Evolutionary conservation across 768 basidiomycete genomes (phyloP), one percentile per base, ranked within the genome.

Genomic region (Daedalea quercina): DNA sequence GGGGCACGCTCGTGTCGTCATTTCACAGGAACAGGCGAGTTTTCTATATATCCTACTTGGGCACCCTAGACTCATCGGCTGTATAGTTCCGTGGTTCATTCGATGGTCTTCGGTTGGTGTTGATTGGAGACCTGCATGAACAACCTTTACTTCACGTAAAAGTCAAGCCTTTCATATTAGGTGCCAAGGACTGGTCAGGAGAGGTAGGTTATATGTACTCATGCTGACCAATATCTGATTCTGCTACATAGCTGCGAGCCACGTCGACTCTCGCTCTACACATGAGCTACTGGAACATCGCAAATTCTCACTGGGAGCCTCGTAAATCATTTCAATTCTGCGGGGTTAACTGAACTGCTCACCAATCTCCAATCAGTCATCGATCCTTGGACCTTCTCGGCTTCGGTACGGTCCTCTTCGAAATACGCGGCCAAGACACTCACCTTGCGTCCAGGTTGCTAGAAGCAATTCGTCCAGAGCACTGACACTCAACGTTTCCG

Each of bases 271-370:
- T 97, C 62, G 83, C 85, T 22, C 85, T 84, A 2, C 82, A 85
- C 47, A 86, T 96, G 66, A 92, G 84, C 54, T 99, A 96, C 63
- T 99, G 93, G 91, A 99, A 99, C 67, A 69, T 98, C 47, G 85
- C 86, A 22, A 97, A 96, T 64, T 98, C 96, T 45, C 93, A 98
- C 63, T 99, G 96, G 93, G 96, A 98, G 69, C 95, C 96, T 26
- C 67, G 88, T 89, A 63, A 57, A 84, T 13, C 45, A 22, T 22
- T 28, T 40, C 19, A 17, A 11, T 31, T 31, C 11, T 45, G 12
- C 51, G 35, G 26, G 12, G 4, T 28, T 35, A 2, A 48, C 35
- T 31, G 8, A 40, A 3, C 11, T 31, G 15, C 37, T 15, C 7
- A 28, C 42, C 51, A 34, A 51, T 12, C 17, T 2, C 11, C 22